Evolutionary conservation across 257 asterid genomes (phyloP).

Genomic region (Nicotiana otophora): DNA sequence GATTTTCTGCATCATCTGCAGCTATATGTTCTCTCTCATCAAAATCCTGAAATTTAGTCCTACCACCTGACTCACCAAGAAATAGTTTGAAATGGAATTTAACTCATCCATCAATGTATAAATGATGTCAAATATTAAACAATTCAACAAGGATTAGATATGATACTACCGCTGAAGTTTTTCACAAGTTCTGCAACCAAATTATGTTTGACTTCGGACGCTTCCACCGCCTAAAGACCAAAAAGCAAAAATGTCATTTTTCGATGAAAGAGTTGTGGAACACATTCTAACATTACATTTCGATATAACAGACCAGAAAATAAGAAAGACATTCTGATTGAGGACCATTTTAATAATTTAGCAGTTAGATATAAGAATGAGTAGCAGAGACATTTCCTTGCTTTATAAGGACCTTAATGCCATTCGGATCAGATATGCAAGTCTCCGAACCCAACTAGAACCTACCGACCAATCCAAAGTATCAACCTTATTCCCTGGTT

Average conservation of each 20-base stretch:
- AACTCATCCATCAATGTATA: not conserved
- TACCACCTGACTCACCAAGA: constrained; percentile 25
- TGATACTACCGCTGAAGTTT: not conserved
- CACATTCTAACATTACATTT: not conserved
- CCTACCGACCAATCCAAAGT: not conserved
- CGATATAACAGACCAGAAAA: not conserved
- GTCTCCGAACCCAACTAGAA: not conserved
- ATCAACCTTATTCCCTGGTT: not conserved
- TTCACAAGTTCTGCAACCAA: not conserved
- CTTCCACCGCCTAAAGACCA: constrained; percentile 6
- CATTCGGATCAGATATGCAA: not conserved
- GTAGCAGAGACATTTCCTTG: not conserved
- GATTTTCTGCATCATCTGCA: constrained; percentile 19
- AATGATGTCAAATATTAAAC: not conserved
- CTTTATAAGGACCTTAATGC: not conserved
- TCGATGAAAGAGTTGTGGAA: not conserved
- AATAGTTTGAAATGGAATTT: not conserved
- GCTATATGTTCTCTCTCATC: constrained; percentile 12
- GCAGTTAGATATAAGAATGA: not conserved
- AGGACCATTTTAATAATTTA: not conserved
- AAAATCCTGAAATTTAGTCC: constrained; percentile 12
- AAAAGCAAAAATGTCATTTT: not conserved
- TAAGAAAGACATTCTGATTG: not conserved
- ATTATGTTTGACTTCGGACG: not conserved
- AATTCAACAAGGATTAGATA: not conserved